Conservation (phyloP, 2,329 filamentous ascomycete genomes). For the Aspergillus intermedius region DNA sequence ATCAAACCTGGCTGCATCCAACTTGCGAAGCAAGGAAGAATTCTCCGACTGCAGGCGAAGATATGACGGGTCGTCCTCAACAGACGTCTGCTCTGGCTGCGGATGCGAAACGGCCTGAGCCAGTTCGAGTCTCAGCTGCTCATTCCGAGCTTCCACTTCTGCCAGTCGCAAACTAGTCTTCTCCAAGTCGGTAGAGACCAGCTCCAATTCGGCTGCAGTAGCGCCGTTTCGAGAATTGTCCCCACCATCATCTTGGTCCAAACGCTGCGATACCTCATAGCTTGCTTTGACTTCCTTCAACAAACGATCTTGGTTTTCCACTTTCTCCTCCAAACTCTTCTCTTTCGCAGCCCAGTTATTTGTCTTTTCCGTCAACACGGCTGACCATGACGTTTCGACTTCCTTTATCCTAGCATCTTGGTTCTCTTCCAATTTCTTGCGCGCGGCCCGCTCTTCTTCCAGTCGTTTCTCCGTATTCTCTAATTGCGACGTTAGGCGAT, state of each 20-base stretch:
- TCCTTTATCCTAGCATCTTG: constrained; percentile 79
- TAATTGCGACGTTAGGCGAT: constrained; percentile 68
- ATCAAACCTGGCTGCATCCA: constrained; percentile 77
- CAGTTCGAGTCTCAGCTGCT: constrained; percentile 82
- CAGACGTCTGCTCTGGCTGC: constrained; percentile 51
- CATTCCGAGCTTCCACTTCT: constrained; percentile 88
- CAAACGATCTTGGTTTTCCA: constrained; percentile 86
- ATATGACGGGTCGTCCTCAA: constrained; percentile 86
- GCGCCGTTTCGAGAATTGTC: constrained; percentile 61
- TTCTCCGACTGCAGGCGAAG: constrained; percentile 89
- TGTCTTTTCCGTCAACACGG: constrained; percentile 84
- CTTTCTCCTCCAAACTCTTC: constrained; percentile 81
- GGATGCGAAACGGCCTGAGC: constrained; percentile 77
- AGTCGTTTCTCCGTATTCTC: constrained; percentile 75
- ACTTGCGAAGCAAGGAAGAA: constrained; percentile 78
- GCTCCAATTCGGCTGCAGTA: constrained; percentile 84
- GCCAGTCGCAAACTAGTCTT: constrained; percentile 79
- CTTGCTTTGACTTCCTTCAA: constrained; percentile 93
- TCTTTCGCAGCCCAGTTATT: constrained; percentile 97
- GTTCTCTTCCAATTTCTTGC: constrained; percentile 68
- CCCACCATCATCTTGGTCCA: constrained; percentile 64
- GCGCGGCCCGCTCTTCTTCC: constrained; percentile 66
- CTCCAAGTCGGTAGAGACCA: constrained; percentile 86
- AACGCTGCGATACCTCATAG: constrained; percentile 89
- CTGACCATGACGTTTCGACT: constrained; percentile 81